These are phyloP conservation scores for Chalciporus chontae DNA, from an alignment of 768 basidiomycete genomes.

Conservation along the genomic window DNA sequence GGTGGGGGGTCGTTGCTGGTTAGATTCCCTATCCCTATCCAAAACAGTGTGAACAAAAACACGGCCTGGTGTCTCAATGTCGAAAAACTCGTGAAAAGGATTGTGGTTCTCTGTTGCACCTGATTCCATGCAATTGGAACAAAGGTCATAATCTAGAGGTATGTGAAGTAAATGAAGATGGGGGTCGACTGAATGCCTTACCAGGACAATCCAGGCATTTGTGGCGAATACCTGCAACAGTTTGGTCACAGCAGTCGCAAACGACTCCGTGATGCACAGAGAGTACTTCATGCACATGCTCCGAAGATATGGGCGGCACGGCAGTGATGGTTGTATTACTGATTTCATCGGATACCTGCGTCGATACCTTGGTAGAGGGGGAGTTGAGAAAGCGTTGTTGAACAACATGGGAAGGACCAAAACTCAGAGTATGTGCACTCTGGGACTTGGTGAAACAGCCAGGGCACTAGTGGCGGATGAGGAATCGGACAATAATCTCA, in stretches of 20 bases:
- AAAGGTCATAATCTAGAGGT: constrained; percentile 66
- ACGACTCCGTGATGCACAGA: constrained; percentile 50
- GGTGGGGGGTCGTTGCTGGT: background rate
- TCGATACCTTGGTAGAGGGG: background rate
- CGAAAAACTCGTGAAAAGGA: constrained; percentile 68
- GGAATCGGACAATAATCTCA: background rate
- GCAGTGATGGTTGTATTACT: background rate
- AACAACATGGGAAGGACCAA: constrained; percentile 30
- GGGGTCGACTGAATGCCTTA: constrained; percentile 28
- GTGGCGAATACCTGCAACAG: constrained; percentile 63
- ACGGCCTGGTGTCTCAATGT: constrained; percentile 60
- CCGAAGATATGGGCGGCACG: background rate
- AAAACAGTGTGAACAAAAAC: constrained; percentile 63
- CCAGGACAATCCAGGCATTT: constrained; percentile 79
- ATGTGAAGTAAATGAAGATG: background rate
- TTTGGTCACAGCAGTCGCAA: constrained; percentile 62
- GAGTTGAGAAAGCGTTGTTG: constrained; percentile 10
- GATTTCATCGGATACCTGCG: background rate
- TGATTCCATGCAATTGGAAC: constrained; percentile 51
- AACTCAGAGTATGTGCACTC: constrained; percentile 28
- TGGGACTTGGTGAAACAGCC: constrained; percentile 28
- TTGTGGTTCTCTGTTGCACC: constrained; percentile 53
- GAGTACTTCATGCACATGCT: background rate
- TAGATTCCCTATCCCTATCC: constrained; percentile 30
- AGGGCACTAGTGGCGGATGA: constrained; percentile 23